Base-by-base conservation (phyloP, 768 basidiomycete genomes). In the Dacryopinax spathularia region DNA sequence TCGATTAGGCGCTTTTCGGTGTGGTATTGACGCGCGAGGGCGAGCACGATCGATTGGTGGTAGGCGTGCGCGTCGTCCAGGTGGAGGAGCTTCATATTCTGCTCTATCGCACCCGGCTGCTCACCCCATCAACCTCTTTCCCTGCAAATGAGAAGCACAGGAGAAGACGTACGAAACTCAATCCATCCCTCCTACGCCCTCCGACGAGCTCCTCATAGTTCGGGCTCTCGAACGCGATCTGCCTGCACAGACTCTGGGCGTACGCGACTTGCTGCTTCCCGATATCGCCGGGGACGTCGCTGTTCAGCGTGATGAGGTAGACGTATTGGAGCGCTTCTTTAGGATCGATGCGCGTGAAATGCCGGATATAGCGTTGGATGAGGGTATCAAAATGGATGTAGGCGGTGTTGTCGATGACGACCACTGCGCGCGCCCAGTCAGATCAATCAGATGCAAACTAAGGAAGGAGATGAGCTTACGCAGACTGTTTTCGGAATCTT, bases 281-380 rank as follows among this genome's bases (percentile, higher is more conserved):
- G 12, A 87, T 78, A 0, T 81, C 81, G 1, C 78, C 77, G 1
- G 80, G 78, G 35, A 89, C 85, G 71, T 95, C 91, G 7, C 85
- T 79, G 29, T 82, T 81, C 5, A 97, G 80, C 63, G 85, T 84
- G 5, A 96, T 81, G 64, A 88, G 88, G 70, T 92, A 93, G 25
- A 94, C 88, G 68, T 97, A 98, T 74, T 99, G 93, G 60, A 99
- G 75, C 0, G 94, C 95, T 69, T 94, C 90, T 70, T 88, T 87
- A 0, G 94, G 88, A 68, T 96, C 95, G 81, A 91, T 84, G 75
- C 87, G 89, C 29, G 88, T 89, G 71, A 98, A 96, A 65, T 87
- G 88, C 34, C 91, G 84, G 43, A 96, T 84, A 71, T 99, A 97
- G 16, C 92, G 88, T 84, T 92, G 93, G 64, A 93, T 82, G 22